Percentiles rank a stretch among this genome's conserved stretches.
phyloP scores from a whole-genome alignment of 345 rosid genomes.

The Acer negundo region DNA sequence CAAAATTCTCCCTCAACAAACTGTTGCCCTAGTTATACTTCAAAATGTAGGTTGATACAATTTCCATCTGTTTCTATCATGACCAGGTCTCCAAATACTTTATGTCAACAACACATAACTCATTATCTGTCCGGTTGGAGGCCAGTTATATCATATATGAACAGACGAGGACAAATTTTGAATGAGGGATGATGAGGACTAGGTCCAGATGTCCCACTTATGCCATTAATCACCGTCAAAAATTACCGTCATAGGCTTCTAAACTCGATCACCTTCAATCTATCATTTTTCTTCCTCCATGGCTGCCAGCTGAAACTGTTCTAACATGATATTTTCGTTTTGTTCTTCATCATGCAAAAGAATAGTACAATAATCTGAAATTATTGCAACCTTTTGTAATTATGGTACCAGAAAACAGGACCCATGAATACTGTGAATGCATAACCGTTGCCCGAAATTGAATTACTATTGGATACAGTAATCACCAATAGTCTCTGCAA shows the following conservation, averaged over 20 bases:
- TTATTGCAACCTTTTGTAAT: neutral
- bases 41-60: neutral
- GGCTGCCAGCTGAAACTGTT: neutral
- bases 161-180: neutral
- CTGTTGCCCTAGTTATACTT: neutral
- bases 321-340: neutral
- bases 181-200: neutral
- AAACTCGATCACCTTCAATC: neutral
- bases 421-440: neutral
- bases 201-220: neutral
- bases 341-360: neutral
- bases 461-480: neutral
- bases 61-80: neutral
- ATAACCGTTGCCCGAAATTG: slow-evolving; percentile 14
- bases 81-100: neutral
- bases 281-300: neutral
- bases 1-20: neutral
- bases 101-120: neutral
- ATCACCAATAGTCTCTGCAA: slow-evolving; percentile 79
- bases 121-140: neutral
- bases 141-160: neutral
- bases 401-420: neutral
- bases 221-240: neutral
- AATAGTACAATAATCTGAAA: neutral
- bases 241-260: too few species aligned